A percentile compares a stretch with the other conserved stretches of the same genome.
Evolutionary conservation across 192 early-diverging fungal genomes (phyloP).

Genomic region (Jimgerdemannia flammicorona): DNA sequence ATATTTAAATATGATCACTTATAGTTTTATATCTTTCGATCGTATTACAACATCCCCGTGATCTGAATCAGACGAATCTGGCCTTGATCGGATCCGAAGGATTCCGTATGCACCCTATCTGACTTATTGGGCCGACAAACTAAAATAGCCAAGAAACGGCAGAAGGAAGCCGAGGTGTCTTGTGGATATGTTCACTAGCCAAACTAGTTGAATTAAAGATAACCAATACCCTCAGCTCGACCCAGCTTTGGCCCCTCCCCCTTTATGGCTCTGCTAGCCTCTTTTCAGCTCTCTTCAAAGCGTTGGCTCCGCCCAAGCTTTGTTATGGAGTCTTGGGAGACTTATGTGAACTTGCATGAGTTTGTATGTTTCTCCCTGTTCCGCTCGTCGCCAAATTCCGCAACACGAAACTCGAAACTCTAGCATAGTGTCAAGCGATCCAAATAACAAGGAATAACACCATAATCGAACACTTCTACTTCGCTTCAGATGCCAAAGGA

Average conservation of each 20-base stretch:
- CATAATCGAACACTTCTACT: neutral
- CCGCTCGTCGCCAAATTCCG: no score
- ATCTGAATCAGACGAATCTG: no score
- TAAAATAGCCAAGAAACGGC: no score
- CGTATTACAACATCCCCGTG: no score
- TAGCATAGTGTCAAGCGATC: no score
- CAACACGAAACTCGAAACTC: no score
- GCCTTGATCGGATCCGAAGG: no score
- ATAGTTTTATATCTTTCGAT: no score
- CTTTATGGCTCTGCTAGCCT: neutral
- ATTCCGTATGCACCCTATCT: no score
- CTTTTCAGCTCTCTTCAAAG: neutral
- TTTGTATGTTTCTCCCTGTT: neutral
- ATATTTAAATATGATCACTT: no score
- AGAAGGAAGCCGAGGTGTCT: neutral
- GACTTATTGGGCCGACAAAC: no score
- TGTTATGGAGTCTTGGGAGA: neutral
- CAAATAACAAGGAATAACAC: neutral
- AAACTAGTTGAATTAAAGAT: neutral
- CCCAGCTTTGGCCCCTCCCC: neutral
- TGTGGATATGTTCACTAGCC: neutral
- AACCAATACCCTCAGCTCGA: neutral
- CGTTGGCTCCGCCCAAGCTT: neutral
- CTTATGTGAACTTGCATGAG: neutral
- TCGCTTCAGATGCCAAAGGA: neutral